Evolutionary conservation across 805 yeast species (phyloP).

Genomic region (Lachancea nothofagi): DNA sequence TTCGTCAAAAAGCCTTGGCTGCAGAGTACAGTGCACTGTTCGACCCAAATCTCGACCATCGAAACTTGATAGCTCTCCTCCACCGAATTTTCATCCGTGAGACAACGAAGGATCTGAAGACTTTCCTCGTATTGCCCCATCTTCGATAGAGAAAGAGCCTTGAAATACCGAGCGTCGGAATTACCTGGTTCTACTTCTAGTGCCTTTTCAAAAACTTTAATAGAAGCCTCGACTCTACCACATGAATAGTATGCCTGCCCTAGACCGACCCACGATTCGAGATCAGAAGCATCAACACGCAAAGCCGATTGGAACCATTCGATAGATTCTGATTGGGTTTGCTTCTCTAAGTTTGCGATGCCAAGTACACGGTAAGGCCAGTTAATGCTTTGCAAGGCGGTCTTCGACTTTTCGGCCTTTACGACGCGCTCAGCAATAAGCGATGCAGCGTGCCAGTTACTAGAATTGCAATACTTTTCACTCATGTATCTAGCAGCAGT

Average conservation of each 20-base stretch:
- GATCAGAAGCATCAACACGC: conserved; percentile 58
- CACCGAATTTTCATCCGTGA: conserved; percentile 40
- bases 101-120: conserved; percentile 39
- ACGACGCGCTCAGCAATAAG: conserved; percentile 62
- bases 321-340: conserved; percentile 72
- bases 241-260: conserved; percentile 90
- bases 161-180: conserved; percentile 60
- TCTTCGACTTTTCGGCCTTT: conserved; percentile 54
- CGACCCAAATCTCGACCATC: conserved; percentile 51
- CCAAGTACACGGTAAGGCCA: conserved; percentile 95
- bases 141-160: conserved; percentile 59
- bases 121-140: conserved; percentile 65
- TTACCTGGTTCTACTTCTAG: conserved; percentile 45
- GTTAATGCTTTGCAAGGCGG: conserved; percentile 41
- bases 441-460: conserved; percentile 84
- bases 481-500: conserved; percentile 70
- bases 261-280: conserved; percentile 87
- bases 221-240: conserved; percentile 83
- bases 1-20: conserved; percentile 62
- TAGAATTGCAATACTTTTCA: conserved; percentile 54
- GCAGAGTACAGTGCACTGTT: conserved; percentile 48
- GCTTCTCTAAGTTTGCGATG: conserved; percentile 62
- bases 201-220: conserved; percentile 72
- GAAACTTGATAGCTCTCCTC: conserved; percentile 49
- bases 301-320: conserved; percentile 86